Conservation (phyloP, 2,329 filamentous ascomycete species). For the Trichophyton rubrum region DNA sequence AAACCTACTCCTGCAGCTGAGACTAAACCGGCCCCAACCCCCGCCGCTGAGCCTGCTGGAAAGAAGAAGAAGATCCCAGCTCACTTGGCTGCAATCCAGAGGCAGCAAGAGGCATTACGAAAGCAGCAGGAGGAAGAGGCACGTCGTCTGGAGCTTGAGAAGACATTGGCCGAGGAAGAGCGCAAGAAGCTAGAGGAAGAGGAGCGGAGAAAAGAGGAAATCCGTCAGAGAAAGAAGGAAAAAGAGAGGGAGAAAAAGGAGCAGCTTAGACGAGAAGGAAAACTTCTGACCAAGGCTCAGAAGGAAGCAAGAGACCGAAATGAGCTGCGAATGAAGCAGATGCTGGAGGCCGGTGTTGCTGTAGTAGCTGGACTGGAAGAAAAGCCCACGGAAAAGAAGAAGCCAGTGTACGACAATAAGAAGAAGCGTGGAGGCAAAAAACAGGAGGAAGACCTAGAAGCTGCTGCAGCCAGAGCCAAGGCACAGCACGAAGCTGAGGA, state of each 20-base stretch:
- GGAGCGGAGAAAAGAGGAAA: conserved; percentile 36
- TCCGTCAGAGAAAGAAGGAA: conserved; percentile 36
- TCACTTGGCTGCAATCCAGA: conserved; percentile 39
- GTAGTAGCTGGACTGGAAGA: conserved; percentile 33
- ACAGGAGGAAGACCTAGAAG: conserved; percentile 43
- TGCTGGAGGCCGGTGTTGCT: conserved; percentile 36
- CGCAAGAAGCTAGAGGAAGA: conserved; percentile 31
- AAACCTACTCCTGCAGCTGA: conserved; percentile 35
- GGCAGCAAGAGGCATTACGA: conserved; percentile 36
- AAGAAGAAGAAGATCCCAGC: conserved; percentile 83
- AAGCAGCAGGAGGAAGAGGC: conserved; percentile 37
- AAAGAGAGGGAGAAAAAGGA: conserved; percentile 41
- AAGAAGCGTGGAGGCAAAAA: conserved; percentile 57
- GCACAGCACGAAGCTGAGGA: conserved; percentile 39
- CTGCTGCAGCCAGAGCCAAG: conserved; percentile 36
- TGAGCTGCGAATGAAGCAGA: conserved; percentile 38
- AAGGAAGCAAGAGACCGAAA: conserved; percentile 36
- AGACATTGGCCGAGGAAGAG: conserved; percentile 30
- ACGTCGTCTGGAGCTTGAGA: conserved; percentile 28
- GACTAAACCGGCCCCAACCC: conserved; percentile 23
- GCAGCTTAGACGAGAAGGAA: conserved; percentile 37
- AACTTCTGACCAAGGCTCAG: conserved; percentile 39
- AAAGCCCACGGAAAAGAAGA: conserved; percentile 56
- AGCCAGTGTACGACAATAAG: conserved; percentile 59
- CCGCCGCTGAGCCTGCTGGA: conserved; percentile 23